Base-by-base conservation (phyloP, 345 rosid genomes). In the Acer saccharum region DNA sequence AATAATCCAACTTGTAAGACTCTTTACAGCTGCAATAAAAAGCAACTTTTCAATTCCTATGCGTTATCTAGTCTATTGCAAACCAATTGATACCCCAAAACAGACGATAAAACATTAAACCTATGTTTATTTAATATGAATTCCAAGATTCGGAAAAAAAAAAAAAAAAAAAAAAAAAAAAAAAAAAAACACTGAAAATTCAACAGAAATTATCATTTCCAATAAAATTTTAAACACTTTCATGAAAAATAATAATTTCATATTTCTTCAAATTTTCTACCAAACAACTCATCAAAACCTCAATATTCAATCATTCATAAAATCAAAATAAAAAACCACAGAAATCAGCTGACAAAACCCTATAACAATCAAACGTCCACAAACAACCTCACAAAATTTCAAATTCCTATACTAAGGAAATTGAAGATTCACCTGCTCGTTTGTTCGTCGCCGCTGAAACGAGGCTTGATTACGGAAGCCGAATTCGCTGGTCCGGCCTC, bases 11-110 rank as follows among this genome's bases (percentile, higher is more conserved):
- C 62, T 83, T 85, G 72, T 81, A 86, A 2, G 81, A 80, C 62
- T 89, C 92, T 68, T 81, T 90, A 35, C 84, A 82, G 55, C 94
- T 89, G 87, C 81, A 81, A 80, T 46, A 80, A 62, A 1, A 71
- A 64, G 4, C 10, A 21, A 46, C 1, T 7, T 14, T 14, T 43
- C 29, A 17, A 63, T 39, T 60, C 55, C 54, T 21, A 21, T 14
- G 6, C 23, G 16, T 10, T 39, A 58, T 57, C 10, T 41, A 35
- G 29, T 61, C 32, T 32, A 73, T n/a, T 43, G 54, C 39, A 44
- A 41, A 39, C 50, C 12, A 20, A 35, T 12, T 32, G 23, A 18
- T 27, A 7, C 65, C 23, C 50, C 32, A 32, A 55, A 20, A 29
- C 52, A 62, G 1, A 58, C 32, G 6, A 10, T 10, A 62, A 10